Evolutionary conservation across 805 yeast genomes (phyloP).

Genomic region (Starmerella potacharoeniae): DNA sequence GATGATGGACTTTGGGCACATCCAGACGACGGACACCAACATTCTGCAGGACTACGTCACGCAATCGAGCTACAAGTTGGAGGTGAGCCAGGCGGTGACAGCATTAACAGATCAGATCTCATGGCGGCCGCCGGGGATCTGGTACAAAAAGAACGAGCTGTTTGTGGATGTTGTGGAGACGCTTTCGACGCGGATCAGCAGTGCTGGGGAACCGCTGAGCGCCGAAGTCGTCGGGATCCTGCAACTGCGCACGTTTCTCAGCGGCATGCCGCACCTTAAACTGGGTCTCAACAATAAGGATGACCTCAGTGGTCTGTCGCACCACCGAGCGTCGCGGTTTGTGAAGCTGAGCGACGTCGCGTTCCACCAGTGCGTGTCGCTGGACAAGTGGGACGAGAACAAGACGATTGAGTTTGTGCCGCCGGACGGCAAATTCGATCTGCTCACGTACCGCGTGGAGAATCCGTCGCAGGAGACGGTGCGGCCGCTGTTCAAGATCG

Average conservation of each 20-base stretch:
- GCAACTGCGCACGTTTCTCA: slow-evolving; percentile 59
- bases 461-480: slow-evolving; percentile 25
- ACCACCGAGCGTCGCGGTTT: slow-evolving; percentile 22
- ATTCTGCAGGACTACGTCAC: slow-evolving; percentile 69
- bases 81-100: slow-evolving; percentile 45
- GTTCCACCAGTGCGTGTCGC: slow-evolving; percentile 80
- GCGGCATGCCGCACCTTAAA: slow-evolving; percentile 81
- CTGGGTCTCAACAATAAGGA: slow-evolving; percentile 52
- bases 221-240: slow-evolving; percentile 65
- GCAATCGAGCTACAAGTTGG: slow-evolving; percentile 38
- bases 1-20: slow-evolving; percentile 78
- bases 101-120: slow-evolving; percentile 69
- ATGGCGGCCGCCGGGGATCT: slow-evolving; percentile 89
- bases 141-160: slow-evolving; percentile 78
- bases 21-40: slow-evolving; percentile 71
- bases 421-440: slow-evolving; percentile 76
- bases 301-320: slow-evolving; percentile 15
- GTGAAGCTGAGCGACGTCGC: slow-evolving; percentile 52
- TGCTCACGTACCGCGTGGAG: slow-evolving; percentile 43
- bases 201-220: slow-evolving; percentile 34
- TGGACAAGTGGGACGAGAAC: slow-evolving; percentile 48
- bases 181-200: slow-evolving; percentile 47
- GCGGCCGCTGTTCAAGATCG: slow-evolving; percentile 43
- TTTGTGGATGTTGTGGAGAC: slow-evolving; percentile 76
- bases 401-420: slow-evolving; percentile 67